These are phyloP conservation scores for Copromyces sp. DNA, from an alignment of 495 filamentous ascomycete species.

Conservation along the genomic window DNA sequence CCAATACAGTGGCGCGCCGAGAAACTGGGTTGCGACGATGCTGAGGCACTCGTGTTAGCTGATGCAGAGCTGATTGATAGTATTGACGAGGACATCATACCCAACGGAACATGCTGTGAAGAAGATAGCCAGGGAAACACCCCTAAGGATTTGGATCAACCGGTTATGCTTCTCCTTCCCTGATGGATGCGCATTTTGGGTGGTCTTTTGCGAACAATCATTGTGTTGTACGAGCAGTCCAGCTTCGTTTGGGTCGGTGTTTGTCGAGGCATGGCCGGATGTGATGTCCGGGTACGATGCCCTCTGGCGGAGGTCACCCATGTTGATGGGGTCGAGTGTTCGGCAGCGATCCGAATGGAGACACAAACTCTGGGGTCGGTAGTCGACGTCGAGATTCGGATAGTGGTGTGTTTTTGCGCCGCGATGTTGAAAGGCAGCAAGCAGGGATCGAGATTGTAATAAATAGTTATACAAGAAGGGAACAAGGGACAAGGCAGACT, in stretches of 20 bases:
- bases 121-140: slow-evolving; percentile 54
- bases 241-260: not conserved
- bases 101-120: slow-evolving; percentile 46
- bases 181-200: slow-evolving; percentile 42
- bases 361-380: not conserved
- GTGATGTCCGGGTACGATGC: not conserved
- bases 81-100: slow-evolving; percentile 22
- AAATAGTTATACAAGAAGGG: not conserved
- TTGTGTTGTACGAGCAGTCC: not conserved
- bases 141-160: slow-evolving; percentile 52
- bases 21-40: slow-evolving; percentile 52
- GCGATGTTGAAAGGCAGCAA: not conserved
- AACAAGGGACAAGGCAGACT: not conserved
- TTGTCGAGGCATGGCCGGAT: not conserved
- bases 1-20: slow-evolving; percentile 61
- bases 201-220: not conserved
- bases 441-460: not conserved
- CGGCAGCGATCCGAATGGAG: not conserved
- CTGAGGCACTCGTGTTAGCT: slow-evolving; percentile 22
- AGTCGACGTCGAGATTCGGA: not conserved
- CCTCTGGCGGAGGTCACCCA: not conserved
- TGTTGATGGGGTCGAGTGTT: not conserved
- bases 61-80: not conserved
- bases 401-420: not conserved
- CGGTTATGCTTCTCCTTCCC: slow-evolving; percentile 60